These are phyloP conservation scores for Gossypium davidsonii DNA, from an alignment of 441 rosid genomes.

Conservation along the genomic window DNA sequence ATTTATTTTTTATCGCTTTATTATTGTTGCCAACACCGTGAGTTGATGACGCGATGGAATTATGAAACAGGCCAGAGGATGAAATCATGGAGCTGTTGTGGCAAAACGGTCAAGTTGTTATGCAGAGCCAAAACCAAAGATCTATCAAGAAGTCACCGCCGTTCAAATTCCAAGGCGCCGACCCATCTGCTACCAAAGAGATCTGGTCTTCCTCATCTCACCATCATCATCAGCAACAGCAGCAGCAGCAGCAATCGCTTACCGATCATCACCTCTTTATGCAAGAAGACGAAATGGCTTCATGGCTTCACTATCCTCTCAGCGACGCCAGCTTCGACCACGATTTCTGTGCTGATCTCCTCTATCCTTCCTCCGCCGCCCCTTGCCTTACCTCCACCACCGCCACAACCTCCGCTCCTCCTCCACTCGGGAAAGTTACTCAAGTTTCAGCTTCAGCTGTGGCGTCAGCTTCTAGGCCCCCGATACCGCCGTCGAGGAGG, in stretches of 20 bases:
- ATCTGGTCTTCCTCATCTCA: conserved; percentile 16
- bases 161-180: conserved; percentile 23
- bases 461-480: conserved; percentile 33
- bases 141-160: conserved; percentile 34
- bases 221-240: not conserved
- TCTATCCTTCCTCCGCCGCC: conserved; percentile 32
- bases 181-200: conserved; percentile 23
- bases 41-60: not conserved
- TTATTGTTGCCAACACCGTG: not conserved
- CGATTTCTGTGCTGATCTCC: conserved; percentile 63
- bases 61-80: conserved; percentile 42
- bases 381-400: conserved; percentile 25
- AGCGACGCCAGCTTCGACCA: conserved; percentile 41
- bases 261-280: conserved; percentile 47
- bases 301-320: conserved; percentile 83
- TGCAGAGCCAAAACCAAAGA: conserved; percentile 59
- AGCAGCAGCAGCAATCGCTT: conserved; percentile 17
- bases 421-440: conserved; percentile 16
- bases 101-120: conserved; percentile 77
- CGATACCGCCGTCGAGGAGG: conserved; percentile 36
- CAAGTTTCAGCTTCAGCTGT: conserved; percentile 14
- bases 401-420: conserved; percentile 17
- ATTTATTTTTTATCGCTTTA: not conserved
- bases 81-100: conserved; percentile 84
- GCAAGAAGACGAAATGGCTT: conserved; percentile 86